These are phyloP conservation scores for Mortierella sp. DNA, from an alignment of 371 early-diverging fungal genomes.

Conservation along the genomic window DNA sequence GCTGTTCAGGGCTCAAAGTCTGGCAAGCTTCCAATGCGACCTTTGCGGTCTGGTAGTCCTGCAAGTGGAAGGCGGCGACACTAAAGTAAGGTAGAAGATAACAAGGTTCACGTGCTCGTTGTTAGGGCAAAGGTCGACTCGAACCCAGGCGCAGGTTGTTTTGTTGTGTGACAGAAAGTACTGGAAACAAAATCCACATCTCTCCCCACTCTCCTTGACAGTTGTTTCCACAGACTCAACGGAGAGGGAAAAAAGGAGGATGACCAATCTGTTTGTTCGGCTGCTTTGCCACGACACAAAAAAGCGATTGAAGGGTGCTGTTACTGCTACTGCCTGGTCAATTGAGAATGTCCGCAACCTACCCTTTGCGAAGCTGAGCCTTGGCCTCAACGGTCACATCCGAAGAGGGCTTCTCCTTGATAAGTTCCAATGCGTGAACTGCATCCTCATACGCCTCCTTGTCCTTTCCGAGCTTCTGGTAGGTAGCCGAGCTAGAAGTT, in stretches of 20 bases:
- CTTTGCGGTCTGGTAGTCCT: constrained; percentile 64
- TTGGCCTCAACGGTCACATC: constrained; percentile 69
- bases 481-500: constrained; percentile 64
- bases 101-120: neutral
- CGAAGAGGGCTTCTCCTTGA: constrained; percentile 59
- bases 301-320: too few species aligned
- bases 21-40: constrained; percentile 63
- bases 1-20: constrained; percentile 63
- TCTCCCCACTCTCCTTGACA: neutral
- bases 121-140: neutral
- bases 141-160: neutral
- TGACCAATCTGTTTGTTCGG: neutral
- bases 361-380: constrained; percentile 73
- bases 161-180: constrained; percentile 20
- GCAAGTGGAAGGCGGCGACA: constrained; percentile 65
- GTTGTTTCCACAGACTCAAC: neutral
- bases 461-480: constrained; percentile 70
- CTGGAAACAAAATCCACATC: constrained; percentile 9
- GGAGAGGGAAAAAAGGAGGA: neutral
- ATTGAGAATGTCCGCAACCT: constrained; percentile 20
- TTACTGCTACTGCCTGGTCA: neutral
- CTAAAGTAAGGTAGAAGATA: constrained; percentile 32
- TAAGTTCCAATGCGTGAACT: constrained; percentile 63
- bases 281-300: neutral
- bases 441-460: constrained; percentile 75